Evolutionary conservation across 148 eudicot genomes (phyloP), one percentile per base, ranked within the genome.

Genomic region (Nyssa sinensis): DNA sequence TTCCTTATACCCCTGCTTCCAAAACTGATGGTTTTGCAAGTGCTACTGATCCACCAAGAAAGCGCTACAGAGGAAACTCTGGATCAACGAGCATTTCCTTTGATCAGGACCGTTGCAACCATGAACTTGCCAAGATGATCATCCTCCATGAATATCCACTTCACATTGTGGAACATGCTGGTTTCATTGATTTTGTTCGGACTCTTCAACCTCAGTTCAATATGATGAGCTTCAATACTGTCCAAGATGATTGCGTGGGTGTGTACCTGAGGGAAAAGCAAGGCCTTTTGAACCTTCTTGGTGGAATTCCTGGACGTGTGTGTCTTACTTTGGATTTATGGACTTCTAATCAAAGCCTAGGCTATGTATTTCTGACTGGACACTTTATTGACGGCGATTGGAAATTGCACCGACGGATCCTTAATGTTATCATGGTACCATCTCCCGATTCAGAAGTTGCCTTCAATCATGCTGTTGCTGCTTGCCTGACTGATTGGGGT

Each of bases 51-150:
- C 86, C 82, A n/a, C 85, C 86, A 16, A 90, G 90, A 75, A 94
- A 92, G 81, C 92, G 92, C 5, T 78, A 49, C 66, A 81, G 84
- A 67, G 85, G 82, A 44, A 69, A 71, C 63, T 86, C 87, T 59
- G 85, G 81, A 30, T 41, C 83, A 6, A 82, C 85, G 11, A 69
- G 70, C n/a, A 71, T 74, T 28, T 70, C 84, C 2, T 85, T 88
- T 32, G 80, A 90, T 83, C 89, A 84, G 64, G 85, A 86, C 44
- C 72, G 61, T 35, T 83, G 88, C 69, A 71, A 78, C 72, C 41
- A 72, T 59, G 90, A 90, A 61, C 70, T 94, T 60, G 96, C 96
- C 30, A 92, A 83, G 79, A 90, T 92, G 97, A 84, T 95, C 12
- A 83, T 93, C 57, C 81, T 82, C 69, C 89, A 92, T 74, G 89